A percentile compares a stretch with the other conserved stretches of the same genome.
Evolutionary conservation across 225 moss, liverwort and hornwort genomes (phyloP).

Genomic region (Marchantia polymorpha): DNA sequence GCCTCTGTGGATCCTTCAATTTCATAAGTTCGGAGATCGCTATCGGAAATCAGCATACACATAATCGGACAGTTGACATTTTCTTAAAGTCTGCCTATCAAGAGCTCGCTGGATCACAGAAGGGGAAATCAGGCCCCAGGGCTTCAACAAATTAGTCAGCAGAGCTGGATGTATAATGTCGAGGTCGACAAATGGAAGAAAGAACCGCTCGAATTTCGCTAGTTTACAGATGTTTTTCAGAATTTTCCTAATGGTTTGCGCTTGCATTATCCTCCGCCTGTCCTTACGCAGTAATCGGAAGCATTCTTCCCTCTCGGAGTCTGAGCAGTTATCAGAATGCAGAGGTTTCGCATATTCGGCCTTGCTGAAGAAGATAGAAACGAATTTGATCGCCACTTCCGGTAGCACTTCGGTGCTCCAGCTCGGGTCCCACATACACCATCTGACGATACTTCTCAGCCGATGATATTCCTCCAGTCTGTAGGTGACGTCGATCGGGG

Average conservation of each 20-base stretch:
- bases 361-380: background rate
- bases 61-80: background rate
- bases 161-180: conserved; percentile 9
- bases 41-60: background rate
- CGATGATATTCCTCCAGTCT: conserved; percentile 3
- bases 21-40: background rate
- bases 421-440: conserved; percentile 8
- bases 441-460: background rate
- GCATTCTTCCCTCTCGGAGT: background rate
- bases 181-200: conserved; percentile 4
- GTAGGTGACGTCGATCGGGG: background rate
- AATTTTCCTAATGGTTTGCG: conserved; percentile 6
- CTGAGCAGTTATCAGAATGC: background rate
- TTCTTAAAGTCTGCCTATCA: background rate
- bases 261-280: conserved; percentile 4
- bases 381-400: background rate
- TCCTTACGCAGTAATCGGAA: background rate
- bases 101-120: background rate
- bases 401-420: background rate
- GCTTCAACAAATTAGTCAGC: conserved; percentile 7
- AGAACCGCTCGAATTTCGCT: background rate
- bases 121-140: conserved; percentile 9
- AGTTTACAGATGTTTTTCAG: conserved; percentile 1
- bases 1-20: too few species aligned
- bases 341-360: background rate